phyloP scores from a whole-genome alignment of 1,139 yeast species.

The Geotrichum phurueaensis region DNA sequence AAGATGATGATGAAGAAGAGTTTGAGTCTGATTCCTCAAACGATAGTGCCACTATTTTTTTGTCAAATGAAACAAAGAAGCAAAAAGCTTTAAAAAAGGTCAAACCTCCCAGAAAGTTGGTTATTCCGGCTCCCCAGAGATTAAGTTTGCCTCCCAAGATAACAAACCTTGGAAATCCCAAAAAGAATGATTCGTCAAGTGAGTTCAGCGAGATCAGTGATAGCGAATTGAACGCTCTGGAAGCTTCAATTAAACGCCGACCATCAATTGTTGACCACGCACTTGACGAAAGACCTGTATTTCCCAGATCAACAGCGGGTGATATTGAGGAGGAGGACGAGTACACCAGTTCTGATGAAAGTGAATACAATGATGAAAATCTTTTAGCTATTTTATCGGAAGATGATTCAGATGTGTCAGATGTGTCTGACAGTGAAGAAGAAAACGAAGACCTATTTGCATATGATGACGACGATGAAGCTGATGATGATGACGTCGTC shows the following conservation, averaged over 20 bases:
- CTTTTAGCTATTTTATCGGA: conserved; percentile 23
- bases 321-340: conserved; percentile 11
- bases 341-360: conserved; percentile 21
- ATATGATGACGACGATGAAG: conserved; percentile 12
- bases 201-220: conserved; percentile 18
- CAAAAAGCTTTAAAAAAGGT: conserved; percentile 21
- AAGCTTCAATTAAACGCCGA: conserved; percentile 16
- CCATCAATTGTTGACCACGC: conserved; percentile 23
- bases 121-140: conserved; percentile 24
- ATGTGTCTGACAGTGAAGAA: conserved; percentile 14
- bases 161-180: conserved; percentile 15
- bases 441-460: conserved; percentile 5
- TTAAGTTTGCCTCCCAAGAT: conserved; percentile 23
- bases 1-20: conserved; percentile 11
- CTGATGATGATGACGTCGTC: conserved; percentile 14
- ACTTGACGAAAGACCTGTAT: conserved; percentile 20
- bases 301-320: conserved; percentile 18
- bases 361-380: conserved; percentile 27
- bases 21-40: conserved; percentile 14
- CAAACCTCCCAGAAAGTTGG: conserved; percentile 19
- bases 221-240: conserved; percentile 11
- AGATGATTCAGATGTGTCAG: conserved; percentile 23
- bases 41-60: conserved; percentile 9
- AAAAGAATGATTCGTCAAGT: conserved; percentile 12
- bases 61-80: conserved; percentile 16